Percentiles rank a stretch among this genome's conserved stretches.
Evolutionary conservation across 495 filamentous ascomycete genomes (phyloP).

Genomic region (Elaphomyces granulatus): DNA sequence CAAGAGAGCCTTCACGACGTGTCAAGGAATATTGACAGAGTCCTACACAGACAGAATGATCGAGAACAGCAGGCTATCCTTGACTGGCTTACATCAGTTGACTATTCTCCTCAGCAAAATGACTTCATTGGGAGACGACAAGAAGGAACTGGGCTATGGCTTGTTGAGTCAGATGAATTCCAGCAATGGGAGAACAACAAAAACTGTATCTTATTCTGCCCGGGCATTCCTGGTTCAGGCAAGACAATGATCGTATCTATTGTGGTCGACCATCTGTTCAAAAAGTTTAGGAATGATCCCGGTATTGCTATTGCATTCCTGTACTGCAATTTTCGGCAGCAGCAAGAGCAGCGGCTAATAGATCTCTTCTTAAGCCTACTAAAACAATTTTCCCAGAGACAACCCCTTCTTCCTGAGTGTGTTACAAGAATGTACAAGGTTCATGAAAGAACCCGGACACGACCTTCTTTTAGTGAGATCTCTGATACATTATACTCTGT

Average conservation of each 20-base stretch:
- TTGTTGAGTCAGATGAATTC: conserved; percentile 24
- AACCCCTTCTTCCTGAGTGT: conserved; percentile 9
- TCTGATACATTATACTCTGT: conserved; percentile 15
- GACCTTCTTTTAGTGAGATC: conserved; percentile 16
- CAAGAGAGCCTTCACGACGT: no score
- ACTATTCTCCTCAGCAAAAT: conserved; percentile 5
- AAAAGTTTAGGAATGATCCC: background rate
- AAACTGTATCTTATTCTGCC: conserved; percentile 21
- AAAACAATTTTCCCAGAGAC: conserved; percentile 15
- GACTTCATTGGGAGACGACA: conserved; percentile 11
- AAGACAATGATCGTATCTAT: conserved; percentile 25
- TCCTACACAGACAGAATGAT: conserved; percentile 1
- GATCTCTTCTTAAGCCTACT: conserved; percentile 18
- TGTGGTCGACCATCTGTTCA: conserved; percentile 12
- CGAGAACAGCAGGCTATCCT: conserved; percentile 5
- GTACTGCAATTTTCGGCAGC: conserved; percentile 25
- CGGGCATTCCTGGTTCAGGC: conserved; percentile 25
- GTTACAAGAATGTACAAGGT: conserved; percentile 12
- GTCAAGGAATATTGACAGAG: background rate
- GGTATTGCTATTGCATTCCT: conserved; percentile 18
- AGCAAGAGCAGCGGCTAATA: conserved; percentile 12
- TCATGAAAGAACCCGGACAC: conserved; percentile 6
- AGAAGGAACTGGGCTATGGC: conserved; percentile 28
- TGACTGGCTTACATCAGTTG: conserved; percentile 7
- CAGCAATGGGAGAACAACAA: conserved; percentile 15